Base-by-base conservation (phyloP, 2,329 filamentous ascomycete species). In the Zopfia rhizophila region DNA sequence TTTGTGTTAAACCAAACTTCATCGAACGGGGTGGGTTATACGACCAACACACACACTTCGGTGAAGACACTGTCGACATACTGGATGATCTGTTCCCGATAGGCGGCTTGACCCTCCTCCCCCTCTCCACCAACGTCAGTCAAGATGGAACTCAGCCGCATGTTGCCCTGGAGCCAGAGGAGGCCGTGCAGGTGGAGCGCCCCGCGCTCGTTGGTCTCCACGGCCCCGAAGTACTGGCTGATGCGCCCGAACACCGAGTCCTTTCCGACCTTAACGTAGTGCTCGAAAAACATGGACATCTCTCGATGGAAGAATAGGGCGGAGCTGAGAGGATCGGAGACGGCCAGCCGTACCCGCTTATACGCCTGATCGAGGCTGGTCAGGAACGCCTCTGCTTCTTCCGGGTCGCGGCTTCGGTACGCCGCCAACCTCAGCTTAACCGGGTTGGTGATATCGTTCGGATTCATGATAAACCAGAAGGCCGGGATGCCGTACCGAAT, bases 401-500 rank as follows among this genome's bases (percentile, higher is more conserved):
- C 24, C n/a, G n/a, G n/a, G 8, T 39, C 16, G 21, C 37, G 37
- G 5, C 24, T 39, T 27, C 24, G 37, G 23, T 39, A 39, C 22
- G 37, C 37, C 23, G 37, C 37, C 14, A 29, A 27, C 19, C 37
- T 39, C 18, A 39, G 23, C 37, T 39, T 39, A 18, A 42, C 31
- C 7, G 39, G 39, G 23, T 42, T 42, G 28, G 39, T 42, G 16
- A 42, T 42, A 18, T 42, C 39, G 28, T 42, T 42, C n/a, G 37
- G 37, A 39, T 39, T 39, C 7, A 39, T 23, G 11, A 27, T 39
- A 14, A 39, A 39, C 37, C 37, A 39, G 37, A 39, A 29, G 16
- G 37, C 37, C 14, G 37, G 37, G 18, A 22, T 30, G 24, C 37
- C 24, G 24, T 39, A n/a, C 7, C 37, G 23, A 39, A 39, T 19